A percentile compares a stretch with the other conserved stretches of the same genome.
Evolutionary conservation across 2,329 filamentous ascomycete species (phyloP).

Genomic region (Fusarium sp.): DNA sequence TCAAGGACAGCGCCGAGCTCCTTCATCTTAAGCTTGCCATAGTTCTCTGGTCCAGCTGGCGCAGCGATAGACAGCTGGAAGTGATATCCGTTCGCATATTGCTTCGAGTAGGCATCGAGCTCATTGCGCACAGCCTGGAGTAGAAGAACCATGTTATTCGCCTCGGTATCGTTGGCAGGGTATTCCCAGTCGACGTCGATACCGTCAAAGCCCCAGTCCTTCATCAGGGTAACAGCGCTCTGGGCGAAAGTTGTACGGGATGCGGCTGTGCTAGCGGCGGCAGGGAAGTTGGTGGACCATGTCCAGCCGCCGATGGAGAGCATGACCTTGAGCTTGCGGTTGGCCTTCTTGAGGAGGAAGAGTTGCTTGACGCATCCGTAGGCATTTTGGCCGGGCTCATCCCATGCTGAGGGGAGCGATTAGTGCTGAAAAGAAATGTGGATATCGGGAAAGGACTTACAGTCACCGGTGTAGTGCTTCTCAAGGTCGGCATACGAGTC

Average conservation of each 20-base stretch:
- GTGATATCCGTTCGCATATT: slow-evolving; percentile 55
- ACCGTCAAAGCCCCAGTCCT: slow-evolving; percentile 72
- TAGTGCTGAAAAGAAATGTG: neutral
- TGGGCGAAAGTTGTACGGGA: slow-evolving; percentile 73
- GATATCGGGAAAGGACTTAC: slow-evolving; percentile 4
- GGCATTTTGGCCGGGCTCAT: slow-evolving; percentile 72
- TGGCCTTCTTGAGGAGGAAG: slow-evolving; percentile 77
- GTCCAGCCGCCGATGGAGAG: slow-evolving; percentile 87
- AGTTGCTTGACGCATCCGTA: slow-evolving; percentile 84
- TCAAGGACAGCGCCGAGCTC: slow-evolving; percentile 62
- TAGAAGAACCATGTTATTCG: slow-evolving; percentile 55
- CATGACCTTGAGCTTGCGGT: slow-evolving; percentile 79
- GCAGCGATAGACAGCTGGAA: slow-evolving; percentile 64
- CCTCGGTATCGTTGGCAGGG: slow-evolving; percentile 50
- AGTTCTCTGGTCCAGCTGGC: slow-evolving; percentile 61
- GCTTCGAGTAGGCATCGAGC: slow-evolving; percentile 58
- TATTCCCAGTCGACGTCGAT: slow-evolving; percentile 57
- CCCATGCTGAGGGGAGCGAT: slow-evolving; percentile 48
- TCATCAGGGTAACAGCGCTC: slow-evolving; percentile 74
- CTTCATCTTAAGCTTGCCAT: slow-evolving; percentile 58
- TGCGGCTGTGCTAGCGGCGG: slow-evolving; percentile 68
- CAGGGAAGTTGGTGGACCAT: slow-evolving; percentile 78
- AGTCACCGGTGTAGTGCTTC: slow-evolving; percentile 35
- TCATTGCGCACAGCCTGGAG: slow-evolving; percentile 55
- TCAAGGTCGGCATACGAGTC: slow-evolving; percentile 37